Conservation (phyloP, 495 filamentous ascomycete genomes). For the Lineolata rhizophorae region DNA sequence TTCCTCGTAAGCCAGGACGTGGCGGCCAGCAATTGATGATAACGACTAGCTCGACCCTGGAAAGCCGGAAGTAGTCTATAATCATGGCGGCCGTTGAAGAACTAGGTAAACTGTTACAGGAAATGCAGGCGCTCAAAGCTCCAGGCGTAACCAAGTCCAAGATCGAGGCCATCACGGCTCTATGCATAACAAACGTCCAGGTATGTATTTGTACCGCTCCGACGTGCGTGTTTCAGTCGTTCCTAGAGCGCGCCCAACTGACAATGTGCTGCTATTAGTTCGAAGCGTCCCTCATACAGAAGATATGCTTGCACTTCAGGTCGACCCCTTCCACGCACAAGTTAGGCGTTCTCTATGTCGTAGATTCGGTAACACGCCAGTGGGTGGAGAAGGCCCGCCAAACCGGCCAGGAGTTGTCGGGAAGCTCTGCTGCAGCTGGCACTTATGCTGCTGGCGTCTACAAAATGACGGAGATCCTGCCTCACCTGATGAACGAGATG, state of each 20-base stretch:
- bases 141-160: conserved; percentile 85
- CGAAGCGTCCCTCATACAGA: conserved; percentile 86
- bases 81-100: no score
- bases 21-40: no score
- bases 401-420: conserved; percentile 50
- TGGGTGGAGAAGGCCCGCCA: conserved; percentile 92
- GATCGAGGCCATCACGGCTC: conserved; percentile 60
- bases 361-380: conserved; percentile 98
- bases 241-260: not conserved
- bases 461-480: conserved; percentile 87
- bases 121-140: conserved; percentile 73
- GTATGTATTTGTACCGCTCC: conserved; percentile 31
- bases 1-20: no score
- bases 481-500: conserved; percentile 88
- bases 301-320: conserved; percentile 93
- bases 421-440: conserved; percentile 56
- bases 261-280: conserved; percentile 42
- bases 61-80: no score
- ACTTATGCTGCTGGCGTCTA: conserved; percentile 89
- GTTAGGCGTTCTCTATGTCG: conserved; percentile 95
- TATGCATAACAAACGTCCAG: conserved; percentile 83
- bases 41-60: no score
- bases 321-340: conserved; percentile 90
- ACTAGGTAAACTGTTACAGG: conserved; percentile 72
- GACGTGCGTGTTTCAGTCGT: not conserved